Conservation (phyloP, 495 filamentous ascomycete genomes). For the Hamigera avellanea region DNA sequence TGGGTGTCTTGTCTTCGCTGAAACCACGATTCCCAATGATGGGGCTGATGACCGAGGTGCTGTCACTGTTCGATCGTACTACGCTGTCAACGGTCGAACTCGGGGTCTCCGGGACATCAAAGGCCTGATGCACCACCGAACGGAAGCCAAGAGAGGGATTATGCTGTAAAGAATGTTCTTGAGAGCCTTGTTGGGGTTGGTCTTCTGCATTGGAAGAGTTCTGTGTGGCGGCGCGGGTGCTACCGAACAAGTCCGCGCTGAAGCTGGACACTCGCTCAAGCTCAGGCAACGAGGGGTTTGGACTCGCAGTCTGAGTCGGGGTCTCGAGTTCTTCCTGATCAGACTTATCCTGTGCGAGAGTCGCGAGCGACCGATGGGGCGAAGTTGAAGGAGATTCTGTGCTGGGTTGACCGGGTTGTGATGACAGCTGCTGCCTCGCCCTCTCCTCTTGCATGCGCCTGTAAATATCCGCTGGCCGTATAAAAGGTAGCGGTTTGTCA, state of each 20-base stretch:
- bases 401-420: slow-evolving; percentile 28
- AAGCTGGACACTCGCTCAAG: slow-evolving; percentile 55
- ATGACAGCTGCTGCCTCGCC: slow-evolving; percentile 35
- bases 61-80: slow-evolving; percentile 50
- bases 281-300: slow-evolving; percentile 41
- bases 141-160: slow-evolving; percentile 49
- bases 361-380: no score
- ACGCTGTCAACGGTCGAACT: slow-evolving; percentile 37
- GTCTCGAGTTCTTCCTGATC: no score
- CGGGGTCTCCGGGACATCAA: slow-evolving; percentile 53
- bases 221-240: slow-evolving; percentile 8
- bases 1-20: slow-evolving; percentile 38
- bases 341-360: no score
- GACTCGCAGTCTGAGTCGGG: not conserved
- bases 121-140: slow-evolving; percentile 61
- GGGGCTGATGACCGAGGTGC: slow-evolving; percentile 55
- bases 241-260: slow-evolving; percentile 31
- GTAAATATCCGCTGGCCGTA: slow-evolving; percentile 73
- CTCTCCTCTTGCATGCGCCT: slow-evolving; percentile 58
- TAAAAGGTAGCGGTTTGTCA: slow-evolving; percentile 47
- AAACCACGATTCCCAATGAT: slow-evolving; percentile 43
- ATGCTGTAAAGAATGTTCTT: slow-evolving; percentile 32
- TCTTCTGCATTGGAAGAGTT: slow-evolving; percentile 5
- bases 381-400: no score
- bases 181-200: slow-evolving; percentile 2